A percentile compares a stretch with the other conserved stretches of the same genome.
Evolutionary conservation across 148 eudicot species (phyloP).

Genomic region (Heliosperma pusillum): DNA sequence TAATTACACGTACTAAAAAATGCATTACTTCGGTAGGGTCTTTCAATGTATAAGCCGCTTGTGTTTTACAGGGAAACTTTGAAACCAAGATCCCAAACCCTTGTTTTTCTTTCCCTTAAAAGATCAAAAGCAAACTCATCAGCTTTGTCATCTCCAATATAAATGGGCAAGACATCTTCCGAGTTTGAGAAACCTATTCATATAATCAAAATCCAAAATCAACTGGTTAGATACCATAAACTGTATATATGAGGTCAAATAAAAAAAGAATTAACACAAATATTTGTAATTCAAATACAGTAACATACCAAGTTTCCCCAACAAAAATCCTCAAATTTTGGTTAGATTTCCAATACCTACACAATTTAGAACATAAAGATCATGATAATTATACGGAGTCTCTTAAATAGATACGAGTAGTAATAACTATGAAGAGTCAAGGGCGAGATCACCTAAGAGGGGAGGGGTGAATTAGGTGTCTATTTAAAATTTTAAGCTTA

Average conservation of each 20-base stretch:
- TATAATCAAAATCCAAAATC: no score
- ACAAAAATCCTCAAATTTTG: constrained; percentile 72
- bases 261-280: no score
- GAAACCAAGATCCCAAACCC: constrained; percentile 85
- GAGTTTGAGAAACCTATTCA: constrained; percentile 52
- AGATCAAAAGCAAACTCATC: constrained; percentile 96
- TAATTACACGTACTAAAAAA: constrained; percentile 60
- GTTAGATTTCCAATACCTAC: constrained; percentile 85
- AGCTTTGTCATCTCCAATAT: constrained; percentile 87
- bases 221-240: no score
- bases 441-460: no score
- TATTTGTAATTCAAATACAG: constrained; percentile 12
- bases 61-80: constrained; percentile 72
- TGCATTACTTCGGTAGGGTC: constrained; percentile 76
- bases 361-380: constrained; percentile 15
- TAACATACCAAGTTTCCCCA: constrained; percentile 70
- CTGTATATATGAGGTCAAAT: no score
- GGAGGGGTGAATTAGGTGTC: no score
- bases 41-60: constrained; percentile 70
- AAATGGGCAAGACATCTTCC: constrained; percentile 58
- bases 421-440: no score
- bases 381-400: constrained; percentile 10
- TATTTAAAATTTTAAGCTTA: no score
- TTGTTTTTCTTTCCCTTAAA: constrained; percentile 55
- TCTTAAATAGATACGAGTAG: constrained; percentile 16